Conservation (phyloP, 2,329 filamentous ascomycete species). For the Saccharata proteae region DNA sequence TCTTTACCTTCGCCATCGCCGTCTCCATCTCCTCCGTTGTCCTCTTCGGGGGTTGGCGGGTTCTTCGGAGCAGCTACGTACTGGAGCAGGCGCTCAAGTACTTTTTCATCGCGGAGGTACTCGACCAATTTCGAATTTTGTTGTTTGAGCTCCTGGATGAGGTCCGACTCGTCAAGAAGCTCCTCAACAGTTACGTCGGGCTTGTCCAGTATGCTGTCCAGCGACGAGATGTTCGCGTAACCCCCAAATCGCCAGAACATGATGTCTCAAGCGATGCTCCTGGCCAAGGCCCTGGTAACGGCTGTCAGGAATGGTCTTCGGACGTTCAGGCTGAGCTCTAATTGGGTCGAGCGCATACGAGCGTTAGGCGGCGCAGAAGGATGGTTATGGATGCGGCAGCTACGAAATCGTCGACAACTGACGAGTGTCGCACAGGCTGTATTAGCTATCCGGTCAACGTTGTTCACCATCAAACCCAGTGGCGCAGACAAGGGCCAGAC, state of each 20-base stretch:
- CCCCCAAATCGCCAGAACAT: constrained; percentile 99
- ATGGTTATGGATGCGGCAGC: constrained; percentile 6
- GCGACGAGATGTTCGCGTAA: constrained; percentile 92
- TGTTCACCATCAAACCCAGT: too few species aligned
- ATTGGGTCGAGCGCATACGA: neutral
- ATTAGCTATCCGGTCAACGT: too few species aligned
- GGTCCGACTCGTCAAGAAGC: constrained; percentile 85
- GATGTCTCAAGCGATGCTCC: constrained; percentile 31
- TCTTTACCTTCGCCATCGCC: constrained; percentile 30
- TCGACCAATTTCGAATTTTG: constrained; percentile 97
- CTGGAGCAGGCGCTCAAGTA: constrained; percentile 74
- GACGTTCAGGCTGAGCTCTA: neutral
- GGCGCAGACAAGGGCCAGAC: too few species aligned
- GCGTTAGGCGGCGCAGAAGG: too few species aligned
- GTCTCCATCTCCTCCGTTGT: constrained; percentile 25
- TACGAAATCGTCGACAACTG: too few species aligned
- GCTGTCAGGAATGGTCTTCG: constrained; percentile 3
- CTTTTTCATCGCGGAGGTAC: constrained; percentile 77
- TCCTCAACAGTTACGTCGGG: constrained; percentile 90
- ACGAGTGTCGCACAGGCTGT: too few species aligned
- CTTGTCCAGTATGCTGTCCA: constrained; percentile 95
- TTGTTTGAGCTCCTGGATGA: constrained; percentile 96
- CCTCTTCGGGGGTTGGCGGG: constrained; percentile 27
- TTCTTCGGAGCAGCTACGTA: constrained; percentile 77
- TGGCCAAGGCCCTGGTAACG: constrained; percentile 2